Conservation (phyloP, 768 basidiomycete genomes). For the Tricholoma flavovirens region DNA sequence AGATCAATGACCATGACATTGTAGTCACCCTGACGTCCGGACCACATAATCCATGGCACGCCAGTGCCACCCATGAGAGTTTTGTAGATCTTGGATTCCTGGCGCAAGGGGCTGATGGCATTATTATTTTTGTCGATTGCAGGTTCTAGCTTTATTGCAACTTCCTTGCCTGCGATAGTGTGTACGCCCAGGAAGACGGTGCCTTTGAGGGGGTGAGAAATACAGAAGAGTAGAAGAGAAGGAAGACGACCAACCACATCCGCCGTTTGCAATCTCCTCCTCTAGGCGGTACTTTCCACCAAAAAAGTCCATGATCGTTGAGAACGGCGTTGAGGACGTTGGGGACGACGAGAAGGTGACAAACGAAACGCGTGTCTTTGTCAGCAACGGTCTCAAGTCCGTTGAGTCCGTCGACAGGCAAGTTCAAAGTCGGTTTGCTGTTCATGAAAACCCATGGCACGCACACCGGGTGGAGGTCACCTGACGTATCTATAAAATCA, state of each 20-base stretch:
- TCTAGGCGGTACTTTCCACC: slow-evolving; percentile 76
- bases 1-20: slow-evolving; percentile 99
- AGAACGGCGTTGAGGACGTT: background rate
- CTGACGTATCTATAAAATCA: no score
- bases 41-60: slow-evolving; percentile 91
- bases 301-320: slow-evolving; percentile 36
- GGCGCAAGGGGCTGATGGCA: slow-evolving; percentile 62
- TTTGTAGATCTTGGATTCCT: slow-evolving; percentile 91
- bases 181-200: slow-evolving; percentile 77
- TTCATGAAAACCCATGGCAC: no score
- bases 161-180: slow-evolving; percentile 76
- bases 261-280: slow-evolving; percentile 76
- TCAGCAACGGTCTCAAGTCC: slow-evolving; percentile 9
- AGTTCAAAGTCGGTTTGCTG: no score
- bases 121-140: slow-evolving; percentile 37
- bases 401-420: no score
- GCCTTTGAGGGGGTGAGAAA: slow-evolving; percentile 34
- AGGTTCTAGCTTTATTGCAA: slow-evolving; percentile 79
- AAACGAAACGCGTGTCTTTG: slow-evolving; percentile 19
- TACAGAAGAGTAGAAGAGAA: background rate
- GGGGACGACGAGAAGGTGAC: background rate
- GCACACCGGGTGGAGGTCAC: no score
- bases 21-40: slow-evolving; percentile 86
- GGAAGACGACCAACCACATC: slow-evolving; percentile 50
- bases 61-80: slow-evolving; percentile 84